Evolutionary conservation across 169 alveolate species (phyloP), one percentile per base, ranked within the genome.

Genomic region (Cryptosporidium sp.): DNA sequence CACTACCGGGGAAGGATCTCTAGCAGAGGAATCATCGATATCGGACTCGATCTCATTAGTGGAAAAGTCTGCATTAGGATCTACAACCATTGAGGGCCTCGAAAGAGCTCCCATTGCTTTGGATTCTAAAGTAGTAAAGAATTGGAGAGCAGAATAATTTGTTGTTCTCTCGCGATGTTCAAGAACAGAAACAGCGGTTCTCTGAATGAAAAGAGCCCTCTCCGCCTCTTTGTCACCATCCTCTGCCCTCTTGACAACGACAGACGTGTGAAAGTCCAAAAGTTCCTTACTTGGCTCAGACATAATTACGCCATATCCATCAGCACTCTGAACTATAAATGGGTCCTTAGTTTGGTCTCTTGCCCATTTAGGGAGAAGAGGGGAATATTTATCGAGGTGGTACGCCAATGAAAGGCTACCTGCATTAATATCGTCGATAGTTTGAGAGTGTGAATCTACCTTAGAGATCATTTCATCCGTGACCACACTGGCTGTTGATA

Each of bases 141-240:
- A 80, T 29, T 58, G 58, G 14, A 70, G 23, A 41, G 89, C 89
- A 35, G 74, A 59, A 3, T 18, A 67, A 12, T 41, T 41, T 0
- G 65, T 65, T 29, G 75, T 65, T 41, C 89, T 59, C 16, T 80
- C 75, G 14, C 89, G 89, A 23, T 62, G 73, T 8, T 80, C 89
- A 7, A 65, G 29, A 8, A 65, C 89, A 2, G 73, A 43, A 5
- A 80, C 75, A 3, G 89, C 73, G 7, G 74, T 65, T 39, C 75
- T 59, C 35, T 62, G 80, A 12, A 80, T 74, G 12, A 43, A 70
- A 26, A 80, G 68, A n/a, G 89, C 89, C 2, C 68, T 50, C 14
- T 80, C 89, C 1, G 89, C 89, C 23, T 80, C 89, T 29, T 62
- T 62, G 7, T 80, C 89, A 0, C 89, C 89, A 6, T 80, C 69